These are phyloP conservation scores for Akanthomyces lecanii DNA, from an alignment of 2,329 filamentous ascomycete species.

Conservation along the genomic window DNA sequence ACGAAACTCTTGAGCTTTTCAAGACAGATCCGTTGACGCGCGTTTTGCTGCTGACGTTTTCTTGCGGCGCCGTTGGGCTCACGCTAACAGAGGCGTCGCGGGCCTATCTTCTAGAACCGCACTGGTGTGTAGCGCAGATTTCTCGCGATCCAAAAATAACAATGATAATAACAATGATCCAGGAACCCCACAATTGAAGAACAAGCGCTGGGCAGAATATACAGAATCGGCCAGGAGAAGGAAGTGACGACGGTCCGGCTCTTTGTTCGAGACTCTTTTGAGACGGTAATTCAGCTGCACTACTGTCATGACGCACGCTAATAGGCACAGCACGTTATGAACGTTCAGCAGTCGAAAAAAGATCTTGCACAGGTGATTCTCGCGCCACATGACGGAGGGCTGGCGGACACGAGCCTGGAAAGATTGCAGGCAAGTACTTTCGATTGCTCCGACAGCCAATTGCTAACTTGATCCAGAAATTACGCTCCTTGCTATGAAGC, in stretches of 20 bases:
- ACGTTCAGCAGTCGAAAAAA: constrained; percentile 16
- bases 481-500: neutral
- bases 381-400: constrained; percentile 8
- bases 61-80: constrained; percentile 51
- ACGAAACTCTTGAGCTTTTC: constrained; percentile 38
- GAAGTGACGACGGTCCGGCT: constrained; percentile 35
- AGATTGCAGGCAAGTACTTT: neutral
- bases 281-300: constrained; percentile 25
- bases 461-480: neutral
- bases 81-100: constrained; percentile 44
- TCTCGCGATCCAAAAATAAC: too few relatives aligned
- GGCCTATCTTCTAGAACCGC: constrained; percentile 48
- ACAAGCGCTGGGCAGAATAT: constrained; percentile 36
- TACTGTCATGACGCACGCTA: neutral
- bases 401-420: neutral
- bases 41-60: constrained; percentile 46
- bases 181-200: constrained; percentile 40
- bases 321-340: constrained; percentile 7
- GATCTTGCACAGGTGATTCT: constrained; percentile 10
- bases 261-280: constrained; percentile 33
- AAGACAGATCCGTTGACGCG: constrained; percentile 31
- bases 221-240: constrained; percentile 31
- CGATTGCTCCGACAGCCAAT: neutral
- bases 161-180: neutral
- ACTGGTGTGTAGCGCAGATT: constrained; percentile 31